Evolutionary conservation across 495 filamentous ascomycete species (phyloP).

Genomic region (Tuber borchii): DNA sequence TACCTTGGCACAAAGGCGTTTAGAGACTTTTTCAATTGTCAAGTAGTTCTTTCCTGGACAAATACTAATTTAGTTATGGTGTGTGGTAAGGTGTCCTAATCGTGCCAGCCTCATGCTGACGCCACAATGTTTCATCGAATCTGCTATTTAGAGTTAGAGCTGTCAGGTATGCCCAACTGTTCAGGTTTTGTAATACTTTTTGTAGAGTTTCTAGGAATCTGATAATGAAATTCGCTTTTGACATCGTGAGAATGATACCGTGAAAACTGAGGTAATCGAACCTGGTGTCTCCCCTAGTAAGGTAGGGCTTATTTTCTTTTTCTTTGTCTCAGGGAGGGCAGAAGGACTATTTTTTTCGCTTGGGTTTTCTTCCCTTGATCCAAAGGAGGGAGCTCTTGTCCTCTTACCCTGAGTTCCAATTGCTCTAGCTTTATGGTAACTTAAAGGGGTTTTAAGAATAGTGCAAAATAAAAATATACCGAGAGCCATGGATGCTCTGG

Average conservation of each 20-base stretch:
- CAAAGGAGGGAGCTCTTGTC: not conserved
- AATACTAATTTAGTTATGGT: not conserved
- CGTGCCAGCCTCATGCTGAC: not conserved
- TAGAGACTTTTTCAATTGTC: too few relatives aligned
- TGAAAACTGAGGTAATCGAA: not conserved
- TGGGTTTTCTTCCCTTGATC: not conserved
- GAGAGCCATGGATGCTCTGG: slow-evolving; percentile 5
- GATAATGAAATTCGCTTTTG: not conserved
- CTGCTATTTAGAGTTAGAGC: not conserved
- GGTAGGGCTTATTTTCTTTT: not conserved
- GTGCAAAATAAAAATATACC: not conserved
- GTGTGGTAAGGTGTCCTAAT: not conserved
- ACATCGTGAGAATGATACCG: not conserved
- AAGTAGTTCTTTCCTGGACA: too few relatives aligned
- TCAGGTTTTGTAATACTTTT: not conserved
- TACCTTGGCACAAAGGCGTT: too few relatives aligned
- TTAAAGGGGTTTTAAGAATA: not conserved
- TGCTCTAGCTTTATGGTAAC: not conserved
- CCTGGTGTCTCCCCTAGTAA: not conserved
- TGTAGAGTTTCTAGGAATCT: not conserved
- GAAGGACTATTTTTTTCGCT: not conserved
- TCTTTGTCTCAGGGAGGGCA: not conserved
- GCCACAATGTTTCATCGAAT: not conserved
- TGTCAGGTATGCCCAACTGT: not conserved
- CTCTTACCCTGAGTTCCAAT: not conserved